phyloP scores from a whole-genome alignment of 2,329 filamentous ascomycete species.

The Colletotrichum sp. region DNA sequence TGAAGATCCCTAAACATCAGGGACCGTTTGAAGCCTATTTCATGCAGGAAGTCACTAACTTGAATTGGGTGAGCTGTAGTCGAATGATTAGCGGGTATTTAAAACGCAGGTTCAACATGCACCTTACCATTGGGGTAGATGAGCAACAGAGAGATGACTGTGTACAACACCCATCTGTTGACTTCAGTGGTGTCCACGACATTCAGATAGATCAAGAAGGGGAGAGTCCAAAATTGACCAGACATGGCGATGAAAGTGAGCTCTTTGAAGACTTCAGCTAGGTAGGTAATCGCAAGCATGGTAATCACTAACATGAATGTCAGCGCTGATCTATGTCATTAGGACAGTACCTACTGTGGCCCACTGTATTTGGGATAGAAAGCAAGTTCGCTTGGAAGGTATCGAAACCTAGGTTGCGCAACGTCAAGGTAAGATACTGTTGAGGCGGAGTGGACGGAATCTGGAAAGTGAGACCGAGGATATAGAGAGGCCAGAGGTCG shows the following conservation, averaged over 20 bases:
- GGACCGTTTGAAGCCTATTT: rapidly evolving
- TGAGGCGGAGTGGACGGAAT: conserved; percentile 55
- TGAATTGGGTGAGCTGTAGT: conserved; percentile 48
- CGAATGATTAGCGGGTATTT: conserved; percentile 23
- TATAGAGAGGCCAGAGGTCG: conserved; percentile 52
- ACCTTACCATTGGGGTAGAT: conserved; percentile 36
- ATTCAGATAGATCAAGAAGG: conserved; percentile 57
- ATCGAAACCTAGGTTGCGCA: conserved; percentile 61
- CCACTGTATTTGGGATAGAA: conserved; percentile 57
- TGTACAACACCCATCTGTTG: conserved; percentile 39
- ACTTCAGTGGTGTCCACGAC: conserved; percentile 33
- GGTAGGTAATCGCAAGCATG: conserved; percentile 49
- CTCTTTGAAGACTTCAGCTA: conserved; percentile 51
- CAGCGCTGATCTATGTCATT: background rate
- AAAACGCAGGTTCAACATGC: background rate
- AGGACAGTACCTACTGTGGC: conserved; percentile 26
- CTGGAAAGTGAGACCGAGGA: conserved; percentile 58
- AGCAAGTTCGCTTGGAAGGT: conserved; percentile 69
- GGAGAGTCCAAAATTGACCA: conserved; percentile 64
- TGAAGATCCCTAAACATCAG: rapidly evolving
- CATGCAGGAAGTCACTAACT: background rate
- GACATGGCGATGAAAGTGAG: conserved; percentile 51
- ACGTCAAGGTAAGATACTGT: conserved; percentile 64
- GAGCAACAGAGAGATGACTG: conserved; percentile 37
- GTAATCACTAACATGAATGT: conserved; percentile 38